Percentiles rank a stretch among this genome's conserved stretches.
Evolutionary conservation across 208 protist species (phyloP).

Genomic region (Trypanosoma lewisi): DNA sequence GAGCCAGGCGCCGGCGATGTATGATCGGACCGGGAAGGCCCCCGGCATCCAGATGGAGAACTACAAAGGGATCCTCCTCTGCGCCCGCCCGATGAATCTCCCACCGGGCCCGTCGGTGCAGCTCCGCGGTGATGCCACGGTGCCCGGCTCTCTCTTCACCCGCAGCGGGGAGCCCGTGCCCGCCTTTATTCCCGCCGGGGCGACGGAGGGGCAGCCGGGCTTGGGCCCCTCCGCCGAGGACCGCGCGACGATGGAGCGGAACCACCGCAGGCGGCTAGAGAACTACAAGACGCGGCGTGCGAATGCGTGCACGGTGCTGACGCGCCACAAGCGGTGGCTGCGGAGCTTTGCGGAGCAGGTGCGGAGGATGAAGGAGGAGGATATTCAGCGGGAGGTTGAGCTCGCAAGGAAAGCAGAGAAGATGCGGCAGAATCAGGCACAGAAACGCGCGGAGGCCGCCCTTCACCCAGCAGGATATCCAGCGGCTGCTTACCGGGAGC

Average conservation of each 20-base stretch:
- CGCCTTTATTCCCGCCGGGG: conserved; percentile 65
- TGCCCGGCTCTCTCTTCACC: background rate
- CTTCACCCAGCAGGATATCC: conserved; percentile 9
- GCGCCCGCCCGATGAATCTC: conserved; percentile 63
- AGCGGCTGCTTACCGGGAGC: background rate
- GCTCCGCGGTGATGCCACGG: conserved; percentile 17
- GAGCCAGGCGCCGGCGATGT: conserved; percentile 83
- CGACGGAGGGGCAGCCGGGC: conserved; percentile 51
- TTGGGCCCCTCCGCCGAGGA: conserved; percentile 65
- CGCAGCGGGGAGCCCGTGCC: conserved; percentile 9
- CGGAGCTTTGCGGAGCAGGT: conserved; percentile 76
- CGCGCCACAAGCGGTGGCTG: conserved; percentile 82
- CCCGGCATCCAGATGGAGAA: conserved; percentile 75
- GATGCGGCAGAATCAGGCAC: conserved; percentile 35
- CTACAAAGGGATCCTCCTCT: conserved; percentile 91
- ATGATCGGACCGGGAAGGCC: conserved; percentile 34
- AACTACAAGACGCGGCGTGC: conserved; percentile 49
- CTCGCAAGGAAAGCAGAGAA: conserved; percentile 46
- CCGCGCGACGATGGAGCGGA: conserved; percentile 38
- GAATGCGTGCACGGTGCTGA: conserved; percentile 54
- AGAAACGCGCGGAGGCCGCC: conserved; percentile 15
- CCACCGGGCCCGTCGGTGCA: conserved; percentile 12
- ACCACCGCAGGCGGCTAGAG: conserved; percentile 38
- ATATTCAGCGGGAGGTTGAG: conserved; percentile 65
- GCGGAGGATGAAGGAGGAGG: conserved; percentile 76